Conservation (phyloP, 164 flowering plant genomes). For the Dillenia suffruticosa region DNA sequence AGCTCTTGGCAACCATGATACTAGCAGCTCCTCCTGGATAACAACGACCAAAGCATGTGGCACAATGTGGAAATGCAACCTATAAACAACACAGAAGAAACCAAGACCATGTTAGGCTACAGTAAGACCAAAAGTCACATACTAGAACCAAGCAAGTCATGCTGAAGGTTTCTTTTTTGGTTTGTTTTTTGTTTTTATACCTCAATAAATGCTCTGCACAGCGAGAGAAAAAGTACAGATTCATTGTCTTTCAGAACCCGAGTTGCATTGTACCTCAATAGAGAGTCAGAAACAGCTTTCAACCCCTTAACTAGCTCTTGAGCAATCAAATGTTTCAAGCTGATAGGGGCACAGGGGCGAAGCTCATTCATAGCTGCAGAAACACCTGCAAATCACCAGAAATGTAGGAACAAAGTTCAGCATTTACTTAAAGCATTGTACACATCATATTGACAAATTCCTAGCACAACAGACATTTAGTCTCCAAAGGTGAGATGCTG, state of each 20-base stretch:
- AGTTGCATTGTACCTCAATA: conserved; percentile 69
- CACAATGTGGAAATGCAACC: conserved; percentile 86
- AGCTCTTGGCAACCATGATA: conserved; percentile 59
- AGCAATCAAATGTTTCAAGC: conserved; percentile 72
- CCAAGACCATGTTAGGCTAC: not conserved
- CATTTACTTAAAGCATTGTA: no score
- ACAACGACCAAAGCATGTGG: conserved; percentile 90
- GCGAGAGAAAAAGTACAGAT: conserved; percentile 74
- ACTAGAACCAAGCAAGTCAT: not conserved
- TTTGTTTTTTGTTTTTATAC: conserved; percentile 22
- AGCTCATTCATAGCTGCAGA: conserved; percentile 94
- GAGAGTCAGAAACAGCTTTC: conserved; percentile 76
- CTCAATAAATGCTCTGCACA: conserved; percentile 90
- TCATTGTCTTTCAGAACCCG: conserved; percentile 83
- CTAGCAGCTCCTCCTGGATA: conserved; percentile 75
- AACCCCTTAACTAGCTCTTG: conserved; percentile 80
- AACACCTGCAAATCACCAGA: conserved; percentile 51
- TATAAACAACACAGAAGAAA: conserved; percentile 15
- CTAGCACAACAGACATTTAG: no score
- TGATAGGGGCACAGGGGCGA: conserved; percentile 97
- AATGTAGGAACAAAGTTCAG: no score
- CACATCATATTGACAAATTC: no score
- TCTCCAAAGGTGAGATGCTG: no score
- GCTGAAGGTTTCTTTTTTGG: no score
- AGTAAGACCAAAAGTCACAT: not conserved